Percentiles rank a stretch among this genome's conserved stretches.
These are phyloP conservation scores for Aplosporella prunicola DNA, from an alignment of 2,329 filamentous ascomycete species.

Conservation along the genomic window DNA sequence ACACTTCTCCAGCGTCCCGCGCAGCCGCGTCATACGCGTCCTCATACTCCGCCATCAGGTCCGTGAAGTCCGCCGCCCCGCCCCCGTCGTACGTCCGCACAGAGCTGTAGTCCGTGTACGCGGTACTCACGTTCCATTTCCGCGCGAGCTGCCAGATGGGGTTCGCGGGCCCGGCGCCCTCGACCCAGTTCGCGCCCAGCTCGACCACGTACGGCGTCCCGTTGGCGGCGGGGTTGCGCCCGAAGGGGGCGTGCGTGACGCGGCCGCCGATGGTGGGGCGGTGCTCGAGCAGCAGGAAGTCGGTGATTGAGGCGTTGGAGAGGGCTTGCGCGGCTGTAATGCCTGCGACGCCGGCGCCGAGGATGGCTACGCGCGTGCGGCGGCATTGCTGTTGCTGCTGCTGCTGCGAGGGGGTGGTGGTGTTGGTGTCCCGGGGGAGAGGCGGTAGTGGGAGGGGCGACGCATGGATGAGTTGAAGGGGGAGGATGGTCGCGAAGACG, in stretches of 20 bases:
- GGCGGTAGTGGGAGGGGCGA: too few relatives aligned
- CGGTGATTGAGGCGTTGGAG: constrained; percentile 49
- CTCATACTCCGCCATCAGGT: constrained; percentile 44
- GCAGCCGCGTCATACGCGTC: constrained; percentile 37
- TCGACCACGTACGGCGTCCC: constrained; percentile 51
- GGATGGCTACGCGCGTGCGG: constrained; percentile 24
- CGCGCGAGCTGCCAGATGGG: constrained; percentile 54
- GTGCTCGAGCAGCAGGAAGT: constrained; percentile 58
- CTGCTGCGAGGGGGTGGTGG: too few relatives aligned
- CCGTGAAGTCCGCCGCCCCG: constrained; percentile 43
- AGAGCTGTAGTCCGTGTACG: constrained; percentile 48
- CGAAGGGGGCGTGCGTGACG: constrained; percentile 49
- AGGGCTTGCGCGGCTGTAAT: constrained; percentile 57
- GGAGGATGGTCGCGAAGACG: too few relatives aligned
- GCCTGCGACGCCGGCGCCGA: constrained; percentile 53
- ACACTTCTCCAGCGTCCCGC: constrained; percentile 47
- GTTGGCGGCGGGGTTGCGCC: constrained; percentile 32
- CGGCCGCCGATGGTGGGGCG: constrained; percentile 55
- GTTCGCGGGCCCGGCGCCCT: constrained; percentile 43
- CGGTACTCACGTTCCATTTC: constrained; percentile 48
- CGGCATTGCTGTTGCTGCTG: constrained; percentile 24
- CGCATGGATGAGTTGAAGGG: too few relatives aligned
- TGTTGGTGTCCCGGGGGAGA: too few relatives aligned
- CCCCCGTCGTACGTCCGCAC: constrained; percentile 53
- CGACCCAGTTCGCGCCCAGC: constrained; percentile 58